These are phyloP conservation scores for Phaeosphaeriaceae sp. DNA, from an alignment of 2,329 filamentous ascomycete species.

Conservation along the genomic window DNA sequence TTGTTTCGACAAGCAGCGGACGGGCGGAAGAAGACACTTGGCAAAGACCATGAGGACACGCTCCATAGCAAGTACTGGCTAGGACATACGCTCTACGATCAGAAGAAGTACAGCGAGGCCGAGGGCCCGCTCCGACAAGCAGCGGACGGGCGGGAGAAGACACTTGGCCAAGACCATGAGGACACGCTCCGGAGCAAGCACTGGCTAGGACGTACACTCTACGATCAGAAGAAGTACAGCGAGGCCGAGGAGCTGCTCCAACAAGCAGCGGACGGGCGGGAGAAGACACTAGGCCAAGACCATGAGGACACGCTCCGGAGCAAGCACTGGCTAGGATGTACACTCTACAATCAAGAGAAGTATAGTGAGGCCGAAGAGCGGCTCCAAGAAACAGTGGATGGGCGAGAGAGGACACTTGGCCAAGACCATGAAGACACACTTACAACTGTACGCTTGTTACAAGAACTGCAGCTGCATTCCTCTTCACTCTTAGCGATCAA, in stretches of 20 bases:
- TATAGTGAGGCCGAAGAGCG: neutral
- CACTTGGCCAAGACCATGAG: constrained; percentile 1
- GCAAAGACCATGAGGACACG: constrained; percentile 1
- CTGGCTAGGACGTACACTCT: neutral
- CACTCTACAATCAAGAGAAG: constrained; percentile 4
- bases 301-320: too few species aligned
- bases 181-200: constrained; percentile 5
- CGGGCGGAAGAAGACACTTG: constrained; percentile 1
- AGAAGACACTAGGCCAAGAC: too few species aligned
- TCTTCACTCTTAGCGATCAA: neutral
- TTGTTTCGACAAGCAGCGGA: constrained; percentile 1
- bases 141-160: neutral
- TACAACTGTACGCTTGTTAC: neutral
- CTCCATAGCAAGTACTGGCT: constrained; percentile 5
- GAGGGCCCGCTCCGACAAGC: constrained; percentile 4
- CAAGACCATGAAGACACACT: too few species aligned
- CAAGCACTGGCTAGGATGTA: neutral
- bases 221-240: constrained; percentile 1
- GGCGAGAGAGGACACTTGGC: too few species aligned
- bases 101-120: constrained; percentile 9
- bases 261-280: neutral
- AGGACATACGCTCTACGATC: neutral
- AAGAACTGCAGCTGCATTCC: neutral
- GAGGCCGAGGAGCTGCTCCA: neutral
- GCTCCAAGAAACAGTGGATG: neutral